Evolutionary conservation across 345 rosid genomes (phyloP).

Genomic region (Cardamine resedifolia): DNA sequence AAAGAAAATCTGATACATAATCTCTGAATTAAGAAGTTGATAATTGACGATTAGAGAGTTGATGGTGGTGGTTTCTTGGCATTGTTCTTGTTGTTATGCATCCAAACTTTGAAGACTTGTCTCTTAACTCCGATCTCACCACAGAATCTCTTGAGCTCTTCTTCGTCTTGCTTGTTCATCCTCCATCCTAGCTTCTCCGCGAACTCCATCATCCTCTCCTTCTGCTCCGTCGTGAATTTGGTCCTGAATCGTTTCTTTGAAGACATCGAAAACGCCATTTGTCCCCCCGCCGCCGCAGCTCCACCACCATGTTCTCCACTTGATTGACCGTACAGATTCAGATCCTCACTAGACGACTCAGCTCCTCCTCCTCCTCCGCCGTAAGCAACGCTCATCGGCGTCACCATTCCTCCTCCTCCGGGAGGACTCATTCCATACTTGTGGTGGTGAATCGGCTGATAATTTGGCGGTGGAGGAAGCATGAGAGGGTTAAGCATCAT

Average conservation of each 20-base stretch:
- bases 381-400: slow-evolving; percentile 72
- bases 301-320: slow-evolving; percentile 37
- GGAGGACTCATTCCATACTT: slow-evolving; percentile 49
- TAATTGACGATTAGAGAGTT: background rate
- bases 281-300: slow-evolving; percentile 36
- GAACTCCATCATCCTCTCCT: slow-evolving; percentile 75
- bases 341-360: slow-evolving; percentile 82
- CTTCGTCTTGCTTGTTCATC: slow-evolving; percentile 67
- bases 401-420: slow-evolving; percentile 48
- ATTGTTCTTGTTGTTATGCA: slow-evolving; percentile 79
- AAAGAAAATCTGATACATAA: slow-evolving; percentile 26
- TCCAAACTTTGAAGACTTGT: slow-evolving; percentile 83
- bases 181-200: slow-evolving; percentile 83
- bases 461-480: slow-evolving; percentile 49
- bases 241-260: slow-evolving; percentile 66
- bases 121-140: slow-evolving; percentile 65
- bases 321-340: slow-evolving; percentile 51
- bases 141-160: slow-evolving; percentile 60
- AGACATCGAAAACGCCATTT: slow-evolving; percentile 52
- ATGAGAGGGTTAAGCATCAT: slow-evolving; percentile 46
- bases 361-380: slow-evolving; percentile 55
- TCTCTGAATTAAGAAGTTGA: slow-evolving; percentile 19
- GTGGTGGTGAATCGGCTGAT: slow-evolving; percentile 37
- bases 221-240: slow-evolving; percentile 66
- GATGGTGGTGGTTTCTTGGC: slow-evolving; percentile 48